Evolutionary conservation across 2,329 filamentous ascomycete genomes (phyloP).

Genomic region (Penicillium decumbens): DNA sequence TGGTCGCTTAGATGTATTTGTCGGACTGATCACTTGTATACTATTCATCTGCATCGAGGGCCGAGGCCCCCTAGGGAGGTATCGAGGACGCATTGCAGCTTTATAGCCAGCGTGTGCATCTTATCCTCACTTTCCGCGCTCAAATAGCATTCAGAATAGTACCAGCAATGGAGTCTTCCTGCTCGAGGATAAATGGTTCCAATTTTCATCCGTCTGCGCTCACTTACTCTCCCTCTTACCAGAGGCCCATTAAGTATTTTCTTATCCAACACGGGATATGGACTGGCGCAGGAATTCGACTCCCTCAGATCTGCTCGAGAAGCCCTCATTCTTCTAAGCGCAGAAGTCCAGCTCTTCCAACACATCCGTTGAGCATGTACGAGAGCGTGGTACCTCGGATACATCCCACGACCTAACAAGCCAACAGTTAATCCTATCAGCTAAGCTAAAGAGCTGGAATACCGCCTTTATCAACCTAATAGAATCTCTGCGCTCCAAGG

Average conservation of each 20-base stretch:
- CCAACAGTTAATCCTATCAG: constrained; percentile 14
- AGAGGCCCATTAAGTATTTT: constrained; percentile 11
- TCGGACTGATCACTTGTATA: constrained; percentile 31
- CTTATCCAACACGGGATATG: constrained; percentile 11
- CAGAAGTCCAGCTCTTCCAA: constrained; percentile 26
- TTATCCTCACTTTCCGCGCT: constrained; percentile 22
- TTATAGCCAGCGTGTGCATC: constrained; percentile 27
- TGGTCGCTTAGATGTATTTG: constrained; percentile 14
- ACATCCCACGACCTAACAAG: constrained; percentile 16
- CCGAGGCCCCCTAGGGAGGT: constrained; percentile 26
- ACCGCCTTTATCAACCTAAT: constrained; percentile 20
- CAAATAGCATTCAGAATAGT: constrained; percentile 9
- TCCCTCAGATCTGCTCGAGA: constrained; percentile 27
- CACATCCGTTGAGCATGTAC: constrained; percentile 16
- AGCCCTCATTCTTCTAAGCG: constrained; percentile 20
- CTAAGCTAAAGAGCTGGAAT: constrained; percentile 23
- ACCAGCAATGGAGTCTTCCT: constrained; percentile 7
- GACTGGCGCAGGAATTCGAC: constrained; percentile 4
- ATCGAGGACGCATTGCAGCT: constrained; percentile 26
- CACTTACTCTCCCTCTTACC: constrained; percentile 17
- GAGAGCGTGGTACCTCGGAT: constrained; percentile 1
- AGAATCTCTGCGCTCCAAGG: constrained; percentile 1
- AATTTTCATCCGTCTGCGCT: constrained; percentile 28
- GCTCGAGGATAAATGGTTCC: constrained; percentile 26
- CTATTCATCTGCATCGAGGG: constrained; percentile 35